Base-by-base conservation (phyloP, 805 yeast species). In the Clavispora vitiphila region DNA sequence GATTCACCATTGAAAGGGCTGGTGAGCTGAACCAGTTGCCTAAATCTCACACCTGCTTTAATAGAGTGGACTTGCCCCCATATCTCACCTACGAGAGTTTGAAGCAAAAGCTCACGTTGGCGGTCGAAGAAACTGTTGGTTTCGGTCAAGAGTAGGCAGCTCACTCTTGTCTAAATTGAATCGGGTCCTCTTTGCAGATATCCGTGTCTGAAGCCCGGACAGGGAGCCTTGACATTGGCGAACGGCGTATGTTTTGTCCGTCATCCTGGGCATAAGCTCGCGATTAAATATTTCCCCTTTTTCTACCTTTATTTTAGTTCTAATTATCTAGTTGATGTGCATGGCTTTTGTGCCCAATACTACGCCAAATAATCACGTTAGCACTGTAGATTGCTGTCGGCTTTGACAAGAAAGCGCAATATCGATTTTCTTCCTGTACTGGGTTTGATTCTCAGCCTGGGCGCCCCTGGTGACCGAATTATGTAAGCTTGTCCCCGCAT, bases 51-150 rank as follows among this genome's bases (percentile, higher is more conserved):
- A 93, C 99, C 2, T 91, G 99, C 76, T 93, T 93, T 79, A 93
- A 93, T 71, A 86, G 99, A 71, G 97, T 93, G 40, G 99, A 93
- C 71, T 76, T 93, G 58, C 99, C 99, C 31, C 96, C 95, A 43
- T 93, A 93, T 65, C 76, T 75, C 44, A 90, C 85, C 59, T 86
- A 77, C 62, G 96, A 85, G 40, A 74, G 86, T 40, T 68, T 93
- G 74, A 87, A 80, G 58, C 93, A 88, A 67, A 93, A 93, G 65
- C 76, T 93, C 56, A 84, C 95, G 26, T 75, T 91, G 63, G 99
- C 99, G 23, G 98, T 93, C 30, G 99, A 93, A 65, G 98, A 93
- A 69, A 93, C 99, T 12, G 93, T 93, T 61, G 99, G 99, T 37
- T 93, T 93, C 62, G 99, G 99, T 45, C 98, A 93, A 71, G 99